phyloP scores from a whole-genome alignment of 805 yeast species.

The Groenewaldozyma salmanticensis region DNA sequence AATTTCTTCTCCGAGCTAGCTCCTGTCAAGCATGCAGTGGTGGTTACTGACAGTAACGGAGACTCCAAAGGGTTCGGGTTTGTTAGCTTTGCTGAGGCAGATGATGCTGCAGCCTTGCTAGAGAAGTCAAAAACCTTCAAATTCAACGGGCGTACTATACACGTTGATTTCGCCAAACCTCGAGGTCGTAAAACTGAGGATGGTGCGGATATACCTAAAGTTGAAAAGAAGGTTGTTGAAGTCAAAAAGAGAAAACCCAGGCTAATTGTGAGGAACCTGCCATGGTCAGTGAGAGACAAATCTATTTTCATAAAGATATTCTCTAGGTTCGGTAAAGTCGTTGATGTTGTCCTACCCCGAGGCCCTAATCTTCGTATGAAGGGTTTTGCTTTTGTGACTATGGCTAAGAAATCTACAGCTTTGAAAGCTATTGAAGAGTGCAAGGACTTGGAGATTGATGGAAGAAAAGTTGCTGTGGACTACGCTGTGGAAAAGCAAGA shows the following conservation, averaged over 20 bases:
- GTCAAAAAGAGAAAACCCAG: constrained; percentile 63
- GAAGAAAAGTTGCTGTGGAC: constrained; percentile 88
- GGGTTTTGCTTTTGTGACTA: constrained; percentile 91
- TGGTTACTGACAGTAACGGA: constrained; percentile 57
- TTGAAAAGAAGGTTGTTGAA: constrained; percentile 32
- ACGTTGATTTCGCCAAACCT: constrained; percentile 84
- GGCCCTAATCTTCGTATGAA: constrained; percentile 81
- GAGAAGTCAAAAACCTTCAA: constrained; percentile 54
- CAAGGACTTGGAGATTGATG: constrained; percentile 70
- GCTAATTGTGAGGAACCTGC: constrained; percentile 81
- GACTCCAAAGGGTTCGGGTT: constrained; percentile 92
- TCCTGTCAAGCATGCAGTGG: constrained; percentile 94
- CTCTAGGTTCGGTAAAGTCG: constrained; percentile 71
- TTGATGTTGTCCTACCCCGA: constrained; percentile 82
- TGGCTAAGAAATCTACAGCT: constrained; percentile 73
- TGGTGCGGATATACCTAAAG: constrained; percentile 11
- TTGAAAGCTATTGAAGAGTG: constrained; percentile 68
- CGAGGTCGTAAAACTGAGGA: constrained; percentile 54
- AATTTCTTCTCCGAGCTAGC: constrained; percentile 85
- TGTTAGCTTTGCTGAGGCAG: constrained; percentile 77
- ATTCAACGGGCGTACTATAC: constrained; percentile 54
- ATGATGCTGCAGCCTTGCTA: constrained; percentile 73
- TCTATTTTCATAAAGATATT: constrained; percentile 61
- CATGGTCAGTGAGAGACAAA: constrained; percentile 88
- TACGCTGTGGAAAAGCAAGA: constrained; percentile 81